Evolutionary conservation across 805 yeast genomes (phyloP).

Genomic region (Wickerhamomyces tratensis): DNA sequence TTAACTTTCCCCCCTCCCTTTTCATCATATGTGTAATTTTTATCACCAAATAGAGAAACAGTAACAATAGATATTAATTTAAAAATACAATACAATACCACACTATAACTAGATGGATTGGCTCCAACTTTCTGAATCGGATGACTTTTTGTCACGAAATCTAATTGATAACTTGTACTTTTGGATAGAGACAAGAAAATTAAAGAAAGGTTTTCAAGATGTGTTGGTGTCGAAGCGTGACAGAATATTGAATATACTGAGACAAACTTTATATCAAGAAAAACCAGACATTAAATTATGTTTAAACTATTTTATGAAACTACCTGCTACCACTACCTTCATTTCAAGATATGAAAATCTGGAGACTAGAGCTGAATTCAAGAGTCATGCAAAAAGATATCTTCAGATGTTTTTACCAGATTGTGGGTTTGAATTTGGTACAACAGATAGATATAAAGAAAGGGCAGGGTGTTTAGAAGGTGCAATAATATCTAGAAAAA

Average conservation of each 20-base stretch:
- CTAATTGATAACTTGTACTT: constrained; percentile 16
- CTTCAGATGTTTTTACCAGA: constrained; percentile 23
- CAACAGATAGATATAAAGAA: constrained; percentile 29
- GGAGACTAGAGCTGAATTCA: constrained; percentile 21
- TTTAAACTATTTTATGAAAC: constrained; percentile 15
- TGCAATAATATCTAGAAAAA: constrained; percentile 27
- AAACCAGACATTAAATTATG: constrained; percentile 12
- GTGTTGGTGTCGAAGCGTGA: constrained; percentile 1
- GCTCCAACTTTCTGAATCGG: constrained; percentile 18
- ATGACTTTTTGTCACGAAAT: constrained; percentile 20
- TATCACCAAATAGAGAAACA: too few species aligned
- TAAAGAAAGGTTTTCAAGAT: constrained; percentile 4
- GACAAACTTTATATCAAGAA: constrained; percentile 5
- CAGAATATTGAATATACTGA: constrained; percentile 3
- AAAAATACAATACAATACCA: not conserved
- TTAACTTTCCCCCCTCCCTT: too few species aligned
- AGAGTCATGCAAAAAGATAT: constrained; percentile 26
- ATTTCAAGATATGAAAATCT: constrained; percentile 13
- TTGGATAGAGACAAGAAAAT: constrained; percentile 20
- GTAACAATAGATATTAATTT: too few species aligned
- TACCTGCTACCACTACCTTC: constrained; percentile 18
- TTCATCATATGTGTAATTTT: too few species aligned
- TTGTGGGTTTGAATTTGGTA: constrained; percentile 31
- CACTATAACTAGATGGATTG: constrained; percentile 6
- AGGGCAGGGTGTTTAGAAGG: constrained; percentile 16